Evolutionary conservation across 805 yeast species (phyloP).

Genomic region (Myxozyma melibiosi): DNA sequence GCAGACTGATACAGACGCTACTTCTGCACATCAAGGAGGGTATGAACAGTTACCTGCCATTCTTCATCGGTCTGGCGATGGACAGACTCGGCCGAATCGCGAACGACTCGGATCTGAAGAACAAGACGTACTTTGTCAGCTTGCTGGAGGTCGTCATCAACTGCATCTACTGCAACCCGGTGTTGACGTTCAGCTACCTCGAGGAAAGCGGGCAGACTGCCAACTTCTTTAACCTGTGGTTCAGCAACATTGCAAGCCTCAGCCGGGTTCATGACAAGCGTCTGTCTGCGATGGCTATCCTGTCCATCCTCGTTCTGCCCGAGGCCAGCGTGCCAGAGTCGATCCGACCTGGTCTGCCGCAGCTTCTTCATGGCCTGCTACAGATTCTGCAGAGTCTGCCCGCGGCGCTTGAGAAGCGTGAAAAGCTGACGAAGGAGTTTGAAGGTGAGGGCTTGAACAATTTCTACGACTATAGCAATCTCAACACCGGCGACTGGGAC

Average conservation of each 20-base stretch:
- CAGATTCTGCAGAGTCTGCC: conserved; percentile 65
- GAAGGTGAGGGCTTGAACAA: conserved; percentile 38
- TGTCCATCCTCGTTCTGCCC: conserved; percentile 50
- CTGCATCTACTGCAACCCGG: conserved; percentile 63
- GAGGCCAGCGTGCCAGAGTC: conserved; percentile 42
- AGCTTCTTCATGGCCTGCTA: conserved; percentile 56
- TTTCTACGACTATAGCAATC: conserved; percentile 37
- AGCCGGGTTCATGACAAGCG: conserved; percentile 81
- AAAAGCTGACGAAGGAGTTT: conserved; percentile 62
- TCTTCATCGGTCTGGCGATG: conserved; percentile 50
- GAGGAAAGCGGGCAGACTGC: conserved; percentile 50
- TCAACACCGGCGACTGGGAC: conserved; percentile 37
- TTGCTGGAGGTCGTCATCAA: conserved; percentile 66
- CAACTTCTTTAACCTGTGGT: conserved; percentile 67
- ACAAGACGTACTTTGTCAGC: conserved; percentile 50
- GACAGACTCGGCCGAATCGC: conserved; percentile 43
- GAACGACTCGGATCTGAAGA: conserved; percentile 43
- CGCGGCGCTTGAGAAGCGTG: conserved; percentile 65
- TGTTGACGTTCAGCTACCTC: conserved; percentile 54
- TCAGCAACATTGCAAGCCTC: conserved; percentile 55
- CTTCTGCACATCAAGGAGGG: conserved; percentile 55
- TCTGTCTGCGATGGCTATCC: conserved; percentile 66
- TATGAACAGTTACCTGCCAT: conserved; percentile 51
- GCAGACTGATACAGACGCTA: conserved; percentile 66
- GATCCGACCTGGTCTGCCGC: conserved; percentile 43